Conservation (phyloP, 768 basidiomycete species). For the Hypsizygus marmoreus region DNA sequence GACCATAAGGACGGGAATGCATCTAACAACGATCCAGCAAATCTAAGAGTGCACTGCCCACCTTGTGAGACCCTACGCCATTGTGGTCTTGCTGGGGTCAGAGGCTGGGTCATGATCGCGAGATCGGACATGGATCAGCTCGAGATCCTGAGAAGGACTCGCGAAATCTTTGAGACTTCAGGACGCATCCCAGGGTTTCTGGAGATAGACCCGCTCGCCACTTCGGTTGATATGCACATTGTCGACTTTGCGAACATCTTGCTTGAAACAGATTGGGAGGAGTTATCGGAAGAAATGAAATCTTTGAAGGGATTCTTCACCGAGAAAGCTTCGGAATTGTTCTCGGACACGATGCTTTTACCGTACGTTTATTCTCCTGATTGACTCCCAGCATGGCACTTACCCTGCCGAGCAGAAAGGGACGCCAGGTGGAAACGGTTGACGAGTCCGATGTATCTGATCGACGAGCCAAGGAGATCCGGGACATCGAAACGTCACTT, state of each 20-base stretch:
- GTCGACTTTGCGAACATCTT: slow-evolving; percentile 7
- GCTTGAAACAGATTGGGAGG: slow-evolving; percentile 1
- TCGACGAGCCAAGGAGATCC: slow-evolving; percentile 4
- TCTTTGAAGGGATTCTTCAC: slow-evolving; percentile 10
- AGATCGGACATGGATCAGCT: slow-evolving; percentile 16
- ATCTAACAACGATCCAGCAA: slow-evolving; percentile 12
- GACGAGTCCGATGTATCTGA: background rate
- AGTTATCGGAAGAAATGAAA: slow-evolving; percentile 3
- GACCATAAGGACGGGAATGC: slow-evolving; percentile 12
- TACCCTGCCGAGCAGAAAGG: no score
- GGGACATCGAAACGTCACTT: background rate
- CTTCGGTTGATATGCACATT: slow-evolving; percentile 1
- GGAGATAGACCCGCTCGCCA: slow-evolving; percentile 15
- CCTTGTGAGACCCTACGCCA: slow-evolving; percentile 16
- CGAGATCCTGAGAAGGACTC: slow-evolving; percentile 19
- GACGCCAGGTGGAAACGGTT: no score
- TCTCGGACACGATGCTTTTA: no score
- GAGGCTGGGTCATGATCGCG: slow-evolving; percentile 4
- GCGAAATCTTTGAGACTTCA: slow-evolving; percentile 10
- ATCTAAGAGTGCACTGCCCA: slow-evolving; percentile 14
- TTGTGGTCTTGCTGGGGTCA: slow-evolving; percentile 8
- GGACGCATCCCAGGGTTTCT: slow-evolving; percentile 12
- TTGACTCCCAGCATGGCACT: no score
- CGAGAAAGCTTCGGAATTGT: background rate
- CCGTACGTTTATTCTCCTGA: background rate